Evolutionary conservation across 768 basidiomycete genomes (phyloP).

Genomic region (Mycena maculata): DNA sequence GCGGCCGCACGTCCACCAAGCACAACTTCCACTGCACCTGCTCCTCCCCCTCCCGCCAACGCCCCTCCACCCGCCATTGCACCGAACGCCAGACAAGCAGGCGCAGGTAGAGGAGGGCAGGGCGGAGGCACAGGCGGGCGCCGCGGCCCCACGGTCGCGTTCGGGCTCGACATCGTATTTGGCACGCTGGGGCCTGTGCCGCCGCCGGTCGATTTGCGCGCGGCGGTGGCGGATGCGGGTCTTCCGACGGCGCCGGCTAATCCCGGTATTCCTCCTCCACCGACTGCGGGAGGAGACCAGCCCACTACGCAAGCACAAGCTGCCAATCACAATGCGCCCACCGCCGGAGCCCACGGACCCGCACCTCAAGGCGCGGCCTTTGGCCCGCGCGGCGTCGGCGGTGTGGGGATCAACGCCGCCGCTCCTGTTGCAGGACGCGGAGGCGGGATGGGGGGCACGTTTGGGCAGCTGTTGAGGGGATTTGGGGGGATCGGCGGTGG

Average conservation of each 20-base stretch:
- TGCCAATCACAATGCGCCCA: no score
- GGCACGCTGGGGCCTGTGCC: constrained; percentile 26
- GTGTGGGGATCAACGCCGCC: not conserved
- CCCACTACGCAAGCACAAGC: no score
- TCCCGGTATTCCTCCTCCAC: no score
- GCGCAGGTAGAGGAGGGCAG: no score
- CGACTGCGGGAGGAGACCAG: not conserved
- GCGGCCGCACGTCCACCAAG: no score
- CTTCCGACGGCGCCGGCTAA: no score
- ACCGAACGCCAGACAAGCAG: not conserved
- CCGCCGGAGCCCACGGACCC: not conserved
- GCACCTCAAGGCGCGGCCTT: not conserved
- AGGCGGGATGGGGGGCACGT: not conserved
- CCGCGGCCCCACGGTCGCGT: not conserved
- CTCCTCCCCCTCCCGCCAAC: no score
- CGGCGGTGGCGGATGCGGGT: not conserved
- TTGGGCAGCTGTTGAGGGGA: constrained; percentile 29
- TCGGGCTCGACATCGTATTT: constrained; percentile 28
- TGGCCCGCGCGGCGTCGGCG: not conserved
- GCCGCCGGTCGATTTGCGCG: constrained; percentile 18
- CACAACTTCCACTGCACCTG: no score
- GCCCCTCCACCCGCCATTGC: no score
- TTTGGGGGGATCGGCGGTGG: not conserved
- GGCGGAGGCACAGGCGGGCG: no score
- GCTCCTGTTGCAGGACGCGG: not conserved